phyloP scores from a whole-genome alignment of 768 basidiomycete species.

The Termitomyces sp. region DNA sequence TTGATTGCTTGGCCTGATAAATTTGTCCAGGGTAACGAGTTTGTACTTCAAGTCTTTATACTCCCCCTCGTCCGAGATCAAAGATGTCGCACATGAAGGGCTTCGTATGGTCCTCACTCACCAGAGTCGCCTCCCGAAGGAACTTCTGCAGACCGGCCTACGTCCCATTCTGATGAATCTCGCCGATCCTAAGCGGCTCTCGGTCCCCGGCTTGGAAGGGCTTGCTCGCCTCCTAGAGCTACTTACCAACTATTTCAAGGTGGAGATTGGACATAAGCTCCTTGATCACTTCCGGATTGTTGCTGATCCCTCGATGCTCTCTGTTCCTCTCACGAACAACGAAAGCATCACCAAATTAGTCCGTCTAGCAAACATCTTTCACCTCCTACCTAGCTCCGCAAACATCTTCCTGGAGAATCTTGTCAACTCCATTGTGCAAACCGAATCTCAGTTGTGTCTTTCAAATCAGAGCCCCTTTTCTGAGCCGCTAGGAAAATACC shows the following conservation, averaged over 20 bases:
- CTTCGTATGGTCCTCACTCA: constrained; percentile 83
- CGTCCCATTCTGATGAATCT: constrained; percentile 98
- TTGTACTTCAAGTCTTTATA: constrained; percentile 99
- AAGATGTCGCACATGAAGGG: constrained; percentile 93
- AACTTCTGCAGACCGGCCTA: constrained; percentile 89
- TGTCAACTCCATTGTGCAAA: constrained; percentile 85
- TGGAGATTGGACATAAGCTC: constrained; percentile 96
- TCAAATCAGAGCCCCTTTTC: constrained; percentile 90
- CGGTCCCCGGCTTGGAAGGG: constrained; percentile 88
- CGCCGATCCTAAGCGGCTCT: constrained; percentile 91
- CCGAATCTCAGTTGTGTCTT: constrained; percentile 88
- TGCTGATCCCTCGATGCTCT: constrained; percentile 83
- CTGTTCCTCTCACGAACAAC: constrained; percentile 78
- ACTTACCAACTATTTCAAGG: constrained; percentile 98
- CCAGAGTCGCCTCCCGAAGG: constrained; percentile 90
- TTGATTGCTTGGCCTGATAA: not conserved
- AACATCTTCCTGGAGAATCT: constrained; percentile 87
- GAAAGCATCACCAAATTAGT: constrained; percentile 91
- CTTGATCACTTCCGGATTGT: constrained; percentile 94
- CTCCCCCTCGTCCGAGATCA: constrained; percentile 84
- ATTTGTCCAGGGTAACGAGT: constrained; percentile 68
- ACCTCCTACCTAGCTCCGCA: constrained; percentile 89
- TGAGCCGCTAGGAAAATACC: constrained; percentile 83
- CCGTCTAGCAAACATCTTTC: constrained; percentile 95
- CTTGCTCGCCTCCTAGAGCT: constrained; percentile 90